These are phyloP conservation scores for Mycena citricolor DNA, from an alignment of 1,284 basidiomycete species.

Conservation along the genomic window DNA sequence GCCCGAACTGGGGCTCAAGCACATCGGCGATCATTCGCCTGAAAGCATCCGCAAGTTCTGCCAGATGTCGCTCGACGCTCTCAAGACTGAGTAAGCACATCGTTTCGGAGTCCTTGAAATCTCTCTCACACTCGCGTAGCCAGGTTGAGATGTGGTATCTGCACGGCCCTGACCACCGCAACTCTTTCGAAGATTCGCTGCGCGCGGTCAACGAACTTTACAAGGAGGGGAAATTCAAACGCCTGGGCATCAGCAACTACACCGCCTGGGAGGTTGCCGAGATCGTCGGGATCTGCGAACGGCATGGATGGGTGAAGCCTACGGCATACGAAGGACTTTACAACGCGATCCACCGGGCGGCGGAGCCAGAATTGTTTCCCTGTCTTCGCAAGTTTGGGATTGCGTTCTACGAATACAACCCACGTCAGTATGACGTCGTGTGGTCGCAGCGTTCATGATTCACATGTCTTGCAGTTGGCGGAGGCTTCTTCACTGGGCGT, in stretches of 20 bases:
- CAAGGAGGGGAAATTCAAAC: constrained; percentile 21
- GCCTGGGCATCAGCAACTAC: constrained; percentile 16
- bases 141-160: constrained; percentile 22
- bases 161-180: constrained; percentile 21
- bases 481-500: constrained; percentile 13
- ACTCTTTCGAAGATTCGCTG: constrained; percentile 21
- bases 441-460: too few species aligned
- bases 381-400: constrained; percentile 16
- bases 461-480: too few species aligned
- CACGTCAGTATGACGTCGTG: too few species aligned
- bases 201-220: constrained; percentile 19
- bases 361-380: constrained; percentile 17
- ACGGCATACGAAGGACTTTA: constrained; percentile 16
- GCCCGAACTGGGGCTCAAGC: too few species aligned
- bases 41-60: too few species aligned
- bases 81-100: too few species aligned
- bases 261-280: constrained; percentile 17
- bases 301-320: constrained; percentile 15
- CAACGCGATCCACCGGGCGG: constrained; percentile 12
- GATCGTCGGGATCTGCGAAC: constrained; percentile 15
- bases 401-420: constrained; percentile 17
- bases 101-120: too few species aligned
- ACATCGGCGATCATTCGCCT: too few species aligned
- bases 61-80: too few species aligned
- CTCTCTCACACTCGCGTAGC: too few species aligned